phyloP scores from a whole-genome alignment of 2,329 filamentous ascomycete species.

The Podosphaera aphanis region DNA sequence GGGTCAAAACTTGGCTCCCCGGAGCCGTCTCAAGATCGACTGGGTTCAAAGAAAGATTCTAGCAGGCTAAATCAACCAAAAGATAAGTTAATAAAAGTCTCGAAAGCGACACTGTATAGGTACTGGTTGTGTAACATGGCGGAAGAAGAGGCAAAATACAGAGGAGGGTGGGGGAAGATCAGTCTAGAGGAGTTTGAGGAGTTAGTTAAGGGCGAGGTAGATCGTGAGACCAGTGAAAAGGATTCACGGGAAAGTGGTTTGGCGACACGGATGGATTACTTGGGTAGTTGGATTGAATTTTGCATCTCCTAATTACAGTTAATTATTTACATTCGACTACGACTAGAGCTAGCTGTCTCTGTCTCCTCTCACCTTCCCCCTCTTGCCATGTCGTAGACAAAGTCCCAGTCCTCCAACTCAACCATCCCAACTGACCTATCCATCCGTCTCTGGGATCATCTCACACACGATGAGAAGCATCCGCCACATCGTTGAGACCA shows the following conservation, averaged over 20 bases:
- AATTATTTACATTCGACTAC: too few species aligned
- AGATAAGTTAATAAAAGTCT: constrained; percentile 1
- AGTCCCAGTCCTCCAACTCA: too few species aligned
- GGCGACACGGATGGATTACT: constrained; percentile 36
- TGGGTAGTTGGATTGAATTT: constrained; percentile 79
- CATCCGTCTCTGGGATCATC: too few species aligned
- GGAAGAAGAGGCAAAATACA: constrained; percentile 33
- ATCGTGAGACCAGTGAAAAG: constrained; percentile 33
- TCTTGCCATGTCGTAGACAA: too few species aligned
- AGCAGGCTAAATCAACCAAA: not conserved
- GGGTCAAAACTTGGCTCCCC: not conserved
- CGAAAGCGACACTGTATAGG: constrained; percentile 5
- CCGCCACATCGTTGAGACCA: too few species aligned
- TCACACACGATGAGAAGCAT: too few species aligned
- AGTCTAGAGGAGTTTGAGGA: constrained; percentile 58
- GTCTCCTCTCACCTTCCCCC: too few species aligned
- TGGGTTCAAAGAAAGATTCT: not conserved
- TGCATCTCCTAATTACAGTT: constrained; percentile 33
- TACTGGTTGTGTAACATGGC: constrained; percentile 10
- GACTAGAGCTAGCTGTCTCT: too few species aligned
- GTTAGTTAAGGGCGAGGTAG: constrained; percentile 33
- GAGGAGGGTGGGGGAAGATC: constrained; percentile 62
- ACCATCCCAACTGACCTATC: too few species aligned
- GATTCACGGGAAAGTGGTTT: not conserved
- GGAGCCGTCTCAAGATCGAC: not conserved